Evolutionary conservation across 495 filamentous ascomycete species (phyloP).

Genomic region (Physcia stellaris): DNA sequence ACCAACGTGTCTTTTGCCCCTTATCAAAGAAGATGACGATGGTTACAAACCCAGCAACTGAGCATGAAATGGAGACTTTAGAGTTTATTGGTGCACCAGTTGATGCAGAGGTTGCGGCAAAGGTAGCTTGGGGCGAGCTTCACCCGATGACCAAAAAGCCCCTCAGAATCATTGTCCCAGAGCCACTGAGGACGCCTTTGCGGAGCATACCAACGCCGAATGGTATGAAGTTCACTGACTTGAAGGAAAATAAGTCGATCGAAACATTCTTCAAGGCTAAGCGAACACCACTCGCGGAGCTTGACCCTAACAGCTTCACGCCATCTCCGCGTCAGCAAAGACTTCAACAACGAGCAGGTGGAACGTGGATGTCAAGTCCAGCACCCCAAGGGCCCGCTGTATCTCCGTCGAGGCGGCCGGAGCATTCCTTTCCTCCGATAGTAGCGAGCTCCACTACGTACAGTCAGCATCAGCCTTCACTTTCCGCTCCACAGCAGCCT

Average conservation of each 20-base stretch:
- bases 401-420: conserved; percentile 3
- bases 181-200: conserved; percentile 16
- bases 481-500: conserved; percentile 33
- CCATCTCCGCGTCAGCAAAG: conserved; percentile 54
- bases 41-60: conserved; percentile 46
- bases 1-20: conserved; percentile 90
- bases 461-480: conserved; percentile 27
- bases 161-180: conserved; percentile 35
- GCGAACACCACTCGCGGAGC: conserved; percentile 67
- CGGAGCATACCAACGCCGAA: conserved; percentile 26
- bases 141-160: conserved; percentile 77
- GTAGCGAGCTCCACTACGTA: conserved; percentile 24
- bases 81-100: conserved; percentile 67
- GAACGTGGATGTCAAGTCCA: conserved; percentile 38
- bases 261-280: conserved; percentile 64
- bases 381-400: conserved; percentile 27
- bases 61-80: conserved; percentile 49
- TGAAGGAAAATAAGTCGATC: conserved; percentile 55
- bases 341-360: conserved; percentile 38
- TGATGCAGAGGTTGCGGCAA: conserved; percentile 51
- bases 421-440: conserved; percentile 5
- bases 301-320: conserved; percentile 75
- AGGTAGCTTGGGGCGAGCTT: conserved; percentile 71
- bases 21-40: conserved; percentile 53
- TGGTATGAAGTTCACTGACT: conserved; percentile 33